Percentiles rank a stretch among this genome's conserved stretches.
phyloP scores from a whole-genome alignment of 768 basidiomycete species.

The Trametes punicea region DNA sequence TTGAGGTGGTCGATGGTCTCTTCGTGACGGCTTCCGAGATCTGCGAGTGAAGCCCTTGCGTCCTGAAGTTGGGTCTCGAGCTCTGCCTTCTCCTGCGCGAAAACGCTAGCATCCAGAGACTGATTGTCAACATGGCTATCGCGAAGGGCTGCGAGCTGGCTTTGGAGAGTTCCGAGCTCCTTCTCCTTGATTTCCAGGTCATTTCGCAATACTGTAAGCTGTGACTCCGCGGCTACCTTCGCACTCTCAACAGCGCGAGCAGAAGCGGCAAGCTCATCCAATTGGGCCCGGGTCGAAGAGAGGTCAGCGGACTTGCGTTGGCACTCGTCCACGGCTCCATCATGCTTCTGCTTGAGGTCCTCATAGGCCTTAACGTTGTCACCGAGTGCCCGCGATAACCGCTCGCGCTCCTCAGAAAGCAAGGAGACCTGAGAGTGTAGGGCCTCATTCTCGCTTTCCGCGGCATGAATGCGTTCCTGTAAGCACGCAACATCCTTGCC shows the following conservation, averaged over 20 bases:
- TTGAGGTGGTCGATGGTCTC: conserved; percentile 6
- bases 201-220: conserved; percentile 1
- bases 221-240: not conserved
- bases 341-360: not conserved
- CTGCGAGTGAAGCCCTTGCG: conserved; percentile 14
- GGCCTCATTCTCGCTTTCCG: conserved; percentile 3
- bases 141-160: conserved; percentile 5
- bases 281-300: conserved; percentile 1
- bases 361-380: not conserved
- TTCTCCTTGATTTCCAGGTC: conserved; percentile 7
- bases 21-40: conserved; percentile 13
- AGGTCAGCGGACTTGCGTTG: not conserved
- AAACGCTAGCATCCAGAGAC: conserved; percentile 6
- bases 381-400: not conserved
- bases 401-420: not conserved
- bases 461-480: conserved; percentile 8
- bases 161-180: conserved; percentile 12
- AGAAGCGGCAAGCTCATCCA: conserved; percentile 1
- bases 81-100: conserved; percentile 15
- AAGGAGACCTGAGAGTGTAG: not conserved
- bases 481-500: not conserved
- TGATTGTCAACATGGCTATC: conserved; percentile 7
- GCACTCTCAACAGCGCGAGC: conserved; percentile 8
- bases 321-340: not conserved
- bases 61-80: conserved; percentile 20